Base-by-base conservation (phyloP, 73 alveolate species). In the Stentor roeselii region DNA sequence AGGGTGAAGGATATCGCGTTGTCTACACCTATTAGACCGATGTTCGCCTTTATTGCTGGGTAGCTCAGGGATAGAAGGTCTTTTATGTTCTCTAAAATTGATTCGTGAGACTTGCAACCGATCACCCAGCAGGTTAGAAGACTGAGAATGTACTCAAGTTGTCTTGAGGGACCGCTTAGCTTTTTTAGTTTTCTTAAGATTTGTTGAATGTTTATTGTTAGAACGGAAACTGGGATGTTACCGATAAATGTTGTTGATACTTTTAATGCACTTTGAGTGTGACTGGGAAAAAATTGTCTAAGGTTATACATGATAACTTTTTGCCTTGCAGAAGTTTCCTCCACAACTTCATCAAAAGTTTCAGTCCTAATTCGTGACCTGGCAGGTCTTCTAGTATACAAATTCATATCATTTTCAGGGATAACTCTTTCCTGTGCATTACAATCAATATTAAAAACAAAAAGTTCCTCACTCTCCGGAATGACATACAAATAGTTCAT, bases 11-110 rank as follows among this genome's bases (percentile, higher is more conserved):
- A 30, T 11, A 67, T 67, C 27, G 41, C 14, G 41, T 2, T 67
- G 1, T 67, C 80, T 0, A 67, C 80, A 21, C 80, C 80, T 0
- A 32, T 32, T 27, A 34, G 27, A 14, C 80, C 80, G 34, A 67
- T 67, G 34, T 67, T 67, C 34, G 41, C 80, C 34, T 21, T 67
- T 27, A 67, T 67, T 30, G 41, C 80, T 11, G 80, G 80, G 42
- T 30, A 15, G 27, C 34, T n/a, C 80, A 67, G 11, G 14, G 37
- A 30, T 34, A 67, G 21, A 2, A 21, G 14, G 27, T 32, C 80
- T 67, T 67, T 67, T 1, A 67, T 32, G 34, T 34, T 67, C 37
- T 67, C 80, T 21, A 67, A 36, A 14, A 67, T 21, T 0, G 50
- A 30, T 21, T 67, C 80, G 2, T 67, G 80, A 30, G 80, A n/a